Evolutionary conservation across 192 early-diverging fungal genomes (phyloP).

Genomic region (Chytriomyces confervae): DNA sequence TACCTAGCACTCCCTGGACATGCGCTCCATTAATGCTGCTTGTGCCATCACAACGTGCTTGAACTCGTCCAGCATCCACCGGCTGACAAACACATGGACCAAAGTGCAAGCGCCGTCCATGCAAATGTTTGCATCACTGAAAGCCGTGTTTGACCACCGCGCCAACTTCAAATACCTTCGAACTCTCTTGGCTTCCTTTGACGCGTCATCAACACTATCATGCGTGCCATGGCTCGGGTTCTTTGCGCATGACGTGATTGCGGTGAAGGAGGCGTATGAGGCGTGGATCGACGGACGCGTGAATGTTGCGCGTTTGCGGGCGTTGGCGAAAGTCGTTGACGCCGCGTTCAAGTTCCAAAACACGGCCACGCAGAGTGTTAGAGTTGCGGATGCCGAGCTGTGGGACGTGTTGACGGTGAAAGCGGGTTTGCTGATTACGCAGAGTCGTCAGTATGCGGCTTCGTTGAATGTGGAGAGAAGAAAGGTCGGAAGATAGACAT

Average conservation of each 20-base stretch:
- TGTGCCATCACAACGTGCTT: conserved; percentile 24
- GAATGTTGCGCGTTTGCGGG: conserved; percentile 23
- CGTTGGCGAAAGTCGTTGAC: conserved; percentile 17
- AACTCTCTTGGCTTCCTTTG: background rate
- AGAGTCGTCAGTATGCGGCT: conserved; percentile 7
- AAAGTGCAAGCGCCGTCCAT: background rate
- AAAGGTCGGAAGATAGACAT: background rate
- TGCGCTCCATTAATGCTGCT: conserved; percentile 12
- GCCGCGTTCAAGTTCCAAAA: conserved; percentile 26
- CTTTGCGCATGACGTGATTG: conserved; percentile 23
- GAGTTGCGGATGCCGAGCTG: background rate
- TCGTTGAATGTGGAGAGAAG: conserved; percentile 6
- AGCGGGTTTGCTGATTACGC: conserved; percentile 10
- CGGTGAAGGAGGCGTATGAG: conserved; percentile 22
- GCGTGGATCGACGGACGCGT: conserved; percentile 4
- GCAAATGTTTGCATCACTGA: background rate
- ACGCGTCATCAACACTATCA: background rate
- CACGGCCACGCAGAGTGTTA: background rate
- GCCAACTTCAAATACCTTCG: conserved; percentile 13
- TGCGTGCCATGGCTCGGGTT: conserved; percentile 27
- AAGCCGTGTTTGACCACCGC: background rate
- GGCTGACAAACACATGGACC: conserved; percentile 26
- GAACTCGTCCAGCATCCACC: conserved; percentile 19
- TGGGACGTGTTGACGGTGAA: conserved; percentile 8
- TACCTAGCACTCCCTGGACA: background rate